Conservation (phyloP, 345 rosid species). For the Eutrema heterophyllum region DNA sequence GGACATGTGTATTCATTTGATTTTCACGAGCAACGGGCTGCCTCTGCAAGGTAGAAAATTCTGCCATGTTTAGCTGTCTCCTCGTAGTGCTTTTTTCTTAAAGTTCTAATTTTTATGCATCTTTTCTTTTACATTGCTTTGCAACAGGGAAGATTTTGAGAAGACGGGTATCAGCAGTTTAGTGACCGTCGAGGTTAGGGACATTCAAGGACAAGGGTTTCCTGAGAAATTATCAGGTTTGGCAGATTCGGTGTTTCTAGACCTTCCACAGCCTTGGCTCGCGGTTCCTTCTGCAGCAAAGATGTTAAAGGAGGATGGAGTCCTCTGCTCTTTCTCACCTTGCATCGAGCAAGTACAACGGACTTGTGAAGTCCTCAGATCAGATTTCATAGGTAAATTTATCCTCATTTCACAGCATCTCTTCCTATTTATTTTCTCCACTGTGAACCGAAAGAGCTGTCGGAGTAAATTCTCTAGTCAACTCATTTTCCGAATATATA, state of each 20-base stretch:
- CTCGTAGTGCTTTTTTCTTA: not conserved
- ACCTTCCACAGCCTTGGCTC: slow-evolving; percentile 88
- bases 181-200: slow-evolving; percentile 85
- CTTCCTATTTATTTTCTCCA: not conserved
- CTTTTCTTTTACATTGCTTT: not conserved
- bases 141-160: slow-evolving; percentile 76
- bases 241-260: slow-evolving; percentile 75
- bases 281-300: slow-evolving; percentile 70
- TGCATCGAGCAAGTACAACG: slow-evolving; percentile 97
- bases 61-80: not conserved
- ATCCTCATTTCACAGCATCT: not conserved
- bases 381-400: slow-evolving; percentile 61
- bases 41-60: slow-evolving; percentile 65
- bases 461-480: not conserved
- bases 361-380: slow-evolving; percentile 67
- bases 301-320: slow-evolving; percentile 81
- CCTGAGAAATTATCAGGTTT: slow-evolving; percentile 58
- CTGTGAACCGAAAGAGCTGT: not conserved
- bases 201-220: slow-evolving; percentile 87
- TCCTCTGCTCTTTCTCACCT: slow-evolving; percentile 88
- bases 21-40: slow-evolving; percentile 93
- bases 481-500: not conserved
- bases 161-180: slow-evolving; percentile 61
- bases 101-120: not conserved
- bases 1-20: slow-evolving; percentile 94